These are phyloP conservation scores for Cyberlindnera galapagoensis DNA, from an alignment of 805 yeast genomes.

Conservation along the genomic window DNA sequence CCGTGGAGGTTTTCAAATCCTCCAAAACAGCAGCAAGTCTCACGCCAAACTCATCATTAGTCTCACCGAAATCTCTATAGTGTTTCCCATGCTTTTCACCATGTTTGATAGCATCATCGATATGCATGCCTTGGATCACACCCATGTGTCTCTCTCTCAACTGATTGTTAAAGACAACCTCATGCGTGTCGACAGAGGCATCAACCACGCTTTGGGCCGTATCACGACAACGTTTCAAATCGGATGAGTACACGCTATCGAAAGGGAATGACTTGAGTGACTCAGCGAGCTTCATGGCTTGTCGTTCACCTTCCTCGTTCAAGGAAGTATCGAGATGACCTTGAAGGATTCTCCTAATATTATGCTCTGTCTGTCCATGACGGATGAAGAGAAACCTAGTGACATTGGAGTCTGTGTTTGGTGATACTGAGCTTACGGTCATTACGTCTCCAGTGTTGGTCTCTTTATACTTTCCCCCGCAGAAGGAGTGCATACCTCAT, in stretches of 20 bases:
- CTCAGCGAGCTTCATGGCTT: slow-evolving; percentile 51
- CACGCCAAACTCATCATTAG: slow-evolving; percentile 34
- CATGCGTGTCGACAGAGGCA: slow-evolving; percentile 12
- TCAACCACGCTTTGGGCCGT: slow-evolving; percentile 43
- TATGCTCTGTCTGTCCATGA: slow-evolving; percentile 82
- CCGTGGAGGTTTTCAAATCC: slow-evolving; percentile 37
- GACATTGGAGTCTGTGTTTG: slow-evolving; percentile 13
- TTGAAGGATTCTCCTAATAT: slow-evolving; percentile 61
- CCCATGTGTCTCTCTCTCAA: slow-evolving; percentile 80
- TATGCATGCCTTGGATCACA: slow-evolving; percentile 65
- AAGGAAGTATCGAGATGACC: slow-evolving; percentile 69
- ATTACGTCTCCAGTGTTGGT: no score
- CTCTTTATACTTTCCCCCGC: no score
- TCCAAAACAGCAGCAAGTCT: slow-evolving; percentile 40
- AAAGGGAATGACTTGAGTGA: slow-evolving; percentile 26
- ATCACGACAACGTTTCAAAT: slow-evolving; percentile 48
- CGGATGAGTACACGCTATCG: slow-evolving; percentile 34
- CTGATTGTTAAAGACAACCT: slow-evolving; percentile 28
- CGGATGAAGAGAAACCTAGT: slow-evolving; percentile 59
- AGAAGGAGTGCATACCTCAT: no score
- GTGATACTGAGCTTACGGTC: no score
- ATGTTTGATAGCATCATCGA: slow-evolving; percentile 51
- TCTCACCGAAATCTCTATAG: slow-evolving; percentile 65
- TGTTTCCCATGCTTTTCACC: slow-evolving; percentile 45
- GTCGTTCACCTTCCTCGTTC: slow-evolving; percentile 54